Percentiles rank a stretch among this genome's conserved stretches.
Conservation (phyloP, 202 grass and related monocot genomes). For the Zoysia matrella region DNA sequence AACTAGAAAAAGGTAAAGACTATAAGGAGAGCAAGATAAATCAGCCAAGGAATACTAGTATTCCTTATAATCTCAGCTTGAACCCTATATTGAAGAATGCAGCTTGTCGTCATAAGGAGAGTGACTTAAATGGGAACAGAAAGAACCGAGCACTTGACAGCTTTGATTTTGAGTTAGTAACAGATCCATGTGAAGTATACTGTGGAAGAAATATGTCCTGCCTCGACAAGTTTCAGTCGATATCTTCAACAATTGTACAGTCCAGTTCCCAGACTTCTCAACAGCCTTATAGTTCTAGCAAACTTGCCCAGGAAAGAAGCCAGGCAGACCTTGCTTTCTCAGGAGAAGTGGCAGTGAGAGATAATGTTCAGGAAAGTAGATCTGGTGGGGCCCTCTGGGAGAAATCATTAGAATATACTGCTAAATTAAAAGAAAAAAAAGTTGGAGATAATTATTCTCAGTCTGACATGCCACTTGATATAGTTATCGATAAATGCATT, state of each 20-base stretch:
- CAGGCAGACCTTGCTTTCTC: slow-evolving; percentile 42
- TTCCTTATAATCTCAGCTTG: slow-evolving; percentile 67
- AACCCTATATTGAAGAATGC: slow-evolving; percentile 76
- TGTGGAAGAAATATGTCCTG: slow-evolving; percentile 39
- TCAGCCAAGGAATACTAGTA: slow-evolving; percentile 46
- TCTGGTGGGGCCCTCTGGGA: slow-evolving; percentile 82
- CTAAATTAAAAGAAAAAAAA: slow-evolving; percentile 49
- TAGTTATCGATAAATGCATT: slow-evolving; percentile 90
- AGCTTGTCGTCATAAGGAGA: slow-evolving; percentile 35
- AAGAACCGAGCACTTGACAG: slow-evolving; percentile 50
- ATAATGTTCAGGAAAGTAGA: slow-evolving; percentile 40
- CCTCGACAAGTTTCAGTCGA: slow-evolving; percentile 43
- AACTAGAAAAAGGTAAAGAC: slow-evolving; percentile 37
- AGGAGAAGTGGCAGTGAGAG: slow-evolving; percentile 46
- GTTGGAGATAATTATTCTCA: slow-evolving; percentile 48
- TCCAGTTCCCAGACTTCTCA: slow-evolving; percentile 27
- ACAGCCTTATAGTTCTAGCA: slow-evolving; percentile 38
- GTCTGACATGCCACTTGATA: slow-evolving; percentile 86
- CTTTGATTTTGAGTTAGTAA: slow-evolving; percentile 82
- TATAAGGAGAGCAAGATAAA: slow-evolving; percentile 40
- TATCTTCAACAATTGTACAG: slow-evolving; percentile 41
- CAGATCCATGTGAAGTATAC: slow-evolving; percentile 73
- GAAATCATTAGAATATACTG: slow-evolving; percentile 62
- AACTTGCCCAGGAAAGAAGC: slow-evolving; percentile 45
- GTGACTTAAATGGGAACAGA: slow-evolving; percentile 41